Base-by-base conservation (phyloP, 176 grass and related monocot genomes). In the Aegilops speltoides region DNA sequence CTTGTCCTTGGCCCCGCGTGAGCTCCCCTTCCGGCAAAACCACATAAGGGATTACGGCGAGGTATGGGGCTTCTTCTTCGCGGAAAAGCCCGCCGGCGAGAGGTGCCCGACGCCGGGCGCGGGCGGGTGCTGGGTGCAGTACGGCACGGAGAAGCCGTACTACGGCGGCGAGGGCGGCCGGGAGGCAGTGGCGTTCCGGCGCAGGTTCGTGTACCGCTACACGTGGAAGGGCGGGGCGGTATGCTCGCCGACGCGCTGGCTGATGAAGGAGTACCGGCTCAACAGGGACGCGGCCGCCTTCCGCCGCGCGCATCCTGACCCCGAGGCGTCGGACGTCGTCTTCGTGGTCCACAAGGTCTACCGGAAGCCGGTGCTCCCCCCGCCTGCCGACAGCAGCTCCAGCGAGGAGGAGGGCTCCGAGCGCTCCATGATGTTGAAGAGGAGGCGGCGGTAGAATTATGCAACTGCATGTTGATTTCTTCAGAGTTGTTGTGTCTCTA, bases 241-340 rank as follows among this genome's bases (percentile, higher is more conserved):
- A 1, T 22, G 43, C 19, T 13, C 24, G 43, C 80, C 26, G 6
- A 70, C 64, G 41, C 41, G 41, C 28, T 82, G 64, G 80, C 40
- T 12, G 64, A 69, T 82, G 64, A 36, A 82, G 64, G 79, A 82
- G 62, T 81, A 81, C 79, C 59, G n/a, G 26, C 64, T 82, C 63
- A 65, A 82, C 63, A 54, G 31, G 79, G 40, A 32, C 41, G 38
- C 63, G 26, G 6, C 63, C 2, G 43, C 63, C 64, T 82, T 68
- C 78, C 61, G 61, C 61, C 26, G 14, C 61, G 15, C 14, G 36
- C 56, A 43, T 10, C 1, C 16, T 5, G 24, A 82, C 28, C 79
- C 41, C 14, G 37, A 48, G 37, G 7, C 62, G 15, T 0, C 16
- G 43, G 79, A 32, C 43, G 41, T 69, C 8, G 43, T 54, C 26